phyloP scores from a whole-genome alignment of 306 rosid genomes.

The Rosa persica region DNA sequence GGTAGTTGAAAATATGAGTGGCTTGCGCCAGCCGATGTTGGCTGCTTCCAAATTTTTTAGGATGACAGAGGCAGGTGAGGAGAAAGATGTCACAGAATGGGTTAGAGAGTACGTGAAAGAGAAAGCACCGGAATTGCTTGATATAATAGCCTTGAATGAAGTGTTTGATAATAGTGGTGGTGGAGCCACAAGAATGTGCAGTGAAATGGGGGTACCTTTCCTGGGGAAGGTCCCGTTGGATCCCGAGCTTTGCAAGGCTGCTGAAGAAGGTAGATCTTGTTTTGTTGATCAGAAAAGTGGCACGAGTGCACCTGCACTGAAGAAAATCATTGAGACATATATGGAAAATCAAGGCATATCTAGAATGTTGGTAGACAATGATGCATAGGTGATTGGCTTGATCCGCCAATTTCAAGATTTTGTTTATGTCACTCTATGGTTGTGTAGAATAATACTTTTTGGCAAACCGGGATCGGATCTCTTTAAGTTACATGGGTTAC shows the following conservation, averaged over 20 bases:
- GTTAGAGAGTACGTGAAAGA: conserved; percentile 53
- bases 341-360: conserved; percentile 53
- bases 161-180: conserved; percentile 86
- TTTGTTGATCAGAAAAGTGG: conserved; percentile 58
- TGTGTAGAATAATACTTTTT: neutral
- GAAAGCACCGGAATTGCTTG: conserved; percentile 61
- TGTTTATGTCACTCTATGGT: conserved; percentile 1
- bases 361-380: conserved; percentile 29
- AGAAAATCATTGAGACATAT: conserved; percentile 64
- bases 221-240: conserved; percentile 91
- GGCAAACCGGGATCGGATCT: neutral
- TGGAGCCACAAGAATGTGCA: conserved; percentile 79
- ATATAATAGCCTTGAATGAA: conserved; percentile 64
- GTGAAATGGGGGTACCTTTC: conserved; percentile 78
- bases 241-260: conserved; percentile 88
- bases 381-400: conserved; percentile 34
- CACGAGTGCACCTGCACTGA: conserved; percentile 71
- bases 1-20: conserved; percentile 93
- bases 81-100: conserved; percentile 73
- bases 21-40: conserved; percentile 59
- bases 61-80: conserved; percentile 58
- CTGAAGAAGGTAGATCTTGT: conserved; percentile 92
- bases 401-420: conserved; percentile 18
- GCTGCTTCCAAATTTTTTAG: conserved; percentile 67
- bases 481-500: neutral